Base-by-base conservation (phyloP, 176 grass and related monocot species). In the Raddia distichophylla region DNA sequence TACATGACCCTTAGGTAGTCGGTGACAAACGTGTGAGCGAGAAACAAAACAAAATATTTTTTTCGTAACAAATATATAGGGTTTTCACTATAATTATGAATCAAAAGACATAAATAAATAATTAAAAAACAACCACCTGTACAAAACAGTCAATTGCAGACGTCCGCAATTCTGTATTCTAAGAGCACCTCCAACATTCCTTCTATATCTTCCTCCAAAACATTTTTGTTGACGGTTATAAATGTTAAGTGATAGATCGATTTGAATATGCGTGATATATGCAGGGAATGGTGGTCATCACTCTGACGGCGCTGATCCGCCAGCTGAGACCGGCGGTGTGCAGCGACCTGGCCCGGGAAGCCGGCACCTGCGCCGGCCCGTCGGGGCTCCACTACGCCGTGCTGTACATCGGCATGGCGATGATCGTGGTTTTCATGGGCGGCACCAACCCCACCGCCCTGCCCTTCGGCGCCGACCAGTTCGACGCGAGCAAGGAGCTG, bases 381-480 rank as follows among this genome's bases (percentile, higher is more conserved):
- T 80, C 86, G 58, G 33, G 13, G 2, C 17, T 69, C n/a, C 90
- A 92, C n/a, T 64, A 60, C 3, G 80, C 56, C 17, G 57, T 86
- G 37, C 37, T 40, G 8, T 83, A 83, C 71, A 8, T 67, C 69
- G 68, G 75, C 52, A 83, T 89, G 42, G 86, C 2, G 3, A 65
- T 89, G 32, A 53, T 86, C 3, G 70, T 83, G 7, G 62, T 85
- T 7, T 61, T 69, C 40, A 12, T 50, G 5, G 86, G 44, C 57
- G 80, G 70, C 27, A 10, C 64, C 10, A 82, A 49, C 50, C 86
- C 90, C n/a, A 80, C 80, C 51, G 43, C 32, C 64, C 70, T 86
- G 33, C 75, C 90, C 3, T 92, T 89, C 76, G 90, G 76, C 49
- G 80, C 9, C 2, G 90, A 89, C 75, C 84, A 86, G 62, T 86